Percentiles rank a stretch among this genome's conserved stretches.
Conservation (phyloP, 305 asterid genomes). For the Euphrasia arctica region DNA sequence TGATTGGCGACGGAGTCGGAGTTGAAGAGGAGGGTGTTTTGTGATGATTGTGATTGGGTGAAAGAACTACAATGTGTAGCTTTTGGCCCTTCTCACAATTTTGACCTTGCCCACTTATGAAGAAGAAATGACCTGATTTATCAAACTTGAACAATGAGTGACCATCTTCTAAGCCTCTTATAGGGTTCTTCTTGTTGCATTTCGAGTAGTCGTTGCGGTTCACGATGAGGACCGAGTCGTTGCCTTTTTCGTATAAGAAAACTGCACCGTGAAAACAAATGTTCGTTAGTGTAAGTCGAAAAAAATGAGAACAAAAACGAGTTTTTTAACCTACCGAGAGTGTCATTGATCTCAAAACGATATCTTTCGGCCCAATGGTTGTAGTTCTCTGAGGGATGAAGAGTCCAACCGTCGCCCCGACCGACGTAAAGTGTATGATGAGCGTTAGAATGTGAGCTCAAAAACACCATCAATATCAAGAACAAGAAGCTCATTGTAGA, state of each 20-base stretch:
- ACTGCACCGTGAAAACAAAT: conserved; percentile 31
- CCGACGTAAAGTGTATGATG: conserved; percentile 43
- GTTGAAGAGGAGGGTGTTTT: conserved; percentile 11
- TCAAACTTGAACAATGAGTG: conserved; percentile 38
- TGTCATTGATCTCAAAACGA: conserved; percentile 57
- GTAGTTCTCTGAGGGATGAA: conserved; percentile 40
- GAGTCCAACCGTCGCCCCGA: conserved; percentile 56
- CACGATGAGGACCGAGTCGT: conserved; percentile 54
- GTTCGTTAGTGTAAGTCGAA: background rate
- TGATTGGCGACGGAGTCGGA: background rate
- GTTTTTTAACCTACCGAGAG: conserved; percentile 31
- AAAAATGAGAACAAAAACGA: background rate
- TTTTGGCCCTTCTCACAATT: conserved; percentile 63
- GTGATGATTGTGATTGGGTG: conserved; percentile 25
- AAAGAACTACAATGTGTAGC: conserved; percentile 35
- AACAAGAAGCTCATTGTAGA: conserved; percentile 21
- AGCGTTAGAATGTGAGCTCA: conserved; percentile 33
- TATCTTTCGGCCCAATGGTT: conserved; percentile 45
- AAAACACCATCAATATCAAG: conserved; percentile 29
- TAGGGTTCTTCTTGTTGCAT: conserved; percentile 53
- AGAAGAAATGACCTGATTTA: conserved; percentile 46
- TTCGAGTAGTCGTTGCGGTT: conserved; percentile 36
- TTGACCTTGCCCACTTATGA: conserved; percentile 61
- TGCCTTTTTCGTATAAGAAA: conserved; percentile 46
- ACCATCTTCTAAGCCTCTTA: conserved; percentile 33